Evolutionary conservation across 2,329 filamentous ascomycete genomes (phyloP).

Genomic region (Aspergillus pseudoviridinutans): DNA sequence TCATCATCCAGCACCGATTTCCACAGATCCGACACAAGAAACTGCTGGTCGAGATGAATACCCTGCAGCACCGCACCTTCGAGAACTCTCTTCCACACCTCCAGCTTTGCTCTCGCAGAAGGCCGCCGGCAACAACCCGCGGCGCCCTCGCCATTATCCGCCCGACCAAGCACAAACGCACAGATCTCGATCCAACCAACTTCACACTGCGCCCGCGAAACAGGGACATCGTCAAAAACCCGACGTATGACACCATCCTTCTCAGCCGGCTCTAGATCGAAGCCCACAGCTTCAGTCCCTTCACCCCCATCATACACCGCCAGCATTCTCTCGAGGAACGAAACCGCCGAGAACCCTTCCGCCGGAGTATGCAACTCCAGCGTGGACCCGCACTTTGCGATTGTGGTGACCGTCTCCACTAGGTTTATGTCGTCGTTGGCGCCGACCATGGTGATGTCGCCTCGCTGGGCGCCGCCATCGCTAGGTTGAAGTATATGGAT

Average conservation of each 20-base stretch:
- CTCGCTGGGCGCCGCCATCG: conserved; percentile 24
- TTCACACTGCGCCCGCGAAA: conserved; percentile 51
- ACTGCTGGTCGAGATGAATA: conserved; percentile 39
- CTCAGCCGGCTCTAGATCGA: conserved; percentile 18
- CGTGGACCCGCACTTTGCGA: conserved; percentile 44
- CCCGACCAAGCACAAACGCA: conserved; percentile 46
- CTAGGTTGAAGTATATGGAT: conserved; percentile 52
- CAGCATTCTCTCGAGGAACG: conserved; percentile 27
- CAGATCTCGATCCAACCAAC: conserved; percentile 48
- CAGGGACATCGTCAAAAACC: conserved; percentile 49
- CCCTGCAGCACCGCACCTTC: conserved; percentile 38
- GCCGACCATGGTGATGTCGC: conserved; percentile 26
- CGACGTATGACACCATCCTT: conserved; percentile 30
- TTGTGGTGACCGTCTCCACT: conserved; percentile 34
- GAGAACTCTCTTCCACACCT: conserved; percentile 46
- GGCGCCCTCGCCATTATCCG: conserved; percentile 2
- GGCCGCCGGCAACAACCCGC: conserved; percentile 41
- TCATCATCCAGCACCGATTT: conserved; percentile 36
- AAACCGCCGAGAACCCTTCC: conserved; percentile 29
- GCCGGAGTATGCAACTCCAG: conserved; percentile 40
- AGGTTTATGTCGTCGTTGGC: conserved; percentile 19
- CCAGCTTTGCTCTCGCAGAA: conserved; percentile 44
- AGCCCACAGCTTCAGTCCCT: conserved; percentile 17
- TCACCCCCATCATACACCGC: conserved; percentile 25
- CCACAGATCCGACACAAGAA: conserved; percentile 40